A percentile compares a stretch with the other conserved stretches of the same genome.
phyloP scores from a whole-genome alignment of 2,329 filamentous ascomycete genomes.

The Ceratocystis harringtonii region DNA sequence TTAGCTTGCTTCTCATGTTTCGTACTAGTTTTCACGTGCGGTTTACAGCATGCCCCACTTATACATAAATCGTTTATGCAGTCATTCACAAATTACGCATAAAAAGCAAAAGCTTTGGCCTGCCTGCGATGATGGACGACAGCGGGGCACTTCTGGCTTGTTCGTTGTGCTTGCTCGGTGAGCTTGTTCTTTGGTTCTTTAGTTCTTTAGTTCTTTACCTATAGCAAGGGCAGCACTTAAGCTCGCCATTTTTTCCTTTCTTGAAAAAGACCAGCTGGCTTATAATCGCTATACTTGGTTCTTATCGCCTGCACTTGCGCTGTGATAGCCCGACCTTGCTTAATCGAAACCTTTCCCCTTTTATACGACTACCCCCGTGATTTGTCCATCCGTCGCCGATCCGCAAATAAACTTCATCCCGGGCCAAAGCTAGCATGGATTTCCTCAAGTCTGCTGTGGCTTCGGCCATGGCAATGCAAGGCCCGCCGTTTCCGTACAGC shows the following conservation, averaged over 20 bases:
- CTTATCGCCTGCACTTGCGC: neutral
- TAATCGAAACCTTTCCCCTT: neutral
- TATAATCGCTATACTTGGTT: neutral
- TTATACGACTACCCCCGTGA: neutral
- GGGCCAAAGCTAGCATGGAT: constrained; percentile 50
- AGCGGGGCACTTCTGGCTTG: neutral
- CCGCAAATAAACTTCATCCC: neutral
- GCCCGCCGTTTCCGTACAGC: constrained; percentile 79
- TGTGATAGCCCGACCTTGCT: neutral
- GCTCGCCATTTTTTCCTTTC: neutral
- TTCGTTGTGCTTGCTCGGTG: neutral
- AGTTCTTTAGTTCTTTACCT: too few species aligned
- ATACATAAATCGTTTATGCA: neutral
- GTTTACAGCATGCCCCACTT: neutral
- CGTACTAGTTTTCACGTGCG: too few species aligned
- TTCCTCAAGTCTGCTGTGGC: constrained; percentile 96
- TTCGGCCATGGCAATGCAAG: constrained; percentile 78
- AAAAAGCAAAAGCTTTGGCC: neutral
- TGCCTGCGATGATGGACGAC: neutral
- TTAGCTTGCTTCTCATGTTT: too few species aligned
- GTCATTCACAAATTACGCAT: neutral
- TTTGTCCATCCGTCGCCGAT: neutral
- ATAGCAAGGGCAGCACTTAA: neutral
- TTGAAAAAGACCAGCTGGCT: neutral
- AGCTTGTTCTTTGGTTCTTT: too few species aligned